phyloP scores from a whole-genome alignment of 2,329 filamentous ascomycete species.

The Spiromastix sp. region DNA sequence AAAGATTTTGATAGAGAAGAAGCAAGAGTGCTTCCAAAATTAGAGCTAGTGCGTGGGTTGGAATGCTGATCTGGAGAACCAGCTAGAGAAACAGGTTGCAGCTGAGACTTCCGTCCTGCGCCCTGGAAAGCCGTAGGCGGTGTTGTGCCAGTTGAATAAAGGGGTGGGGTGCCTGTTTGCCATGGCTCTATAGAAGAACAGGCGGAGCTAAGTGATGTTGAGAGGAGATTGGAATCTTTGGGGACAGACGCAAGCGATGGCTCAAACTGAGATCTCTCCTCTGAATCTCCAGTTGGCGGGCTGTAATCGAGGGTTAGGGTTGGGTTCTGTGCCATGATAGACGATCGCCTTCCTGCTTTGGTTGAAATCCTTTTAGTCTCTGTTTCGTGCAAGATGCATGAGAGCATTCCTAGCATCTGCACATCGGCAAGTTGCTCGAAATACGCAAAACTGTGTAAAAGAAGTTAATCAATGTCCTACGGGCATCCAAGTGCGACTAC shows the following conservation, averaged over 20 bases:
- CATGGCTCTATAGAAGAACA: conserved; percentile 42
- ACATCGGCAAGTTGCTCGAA: conserved; percentile 52
- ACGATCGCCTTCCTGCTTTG: conserved; percentile 14
- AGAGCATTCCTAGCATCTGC: conserved; percentile 57
- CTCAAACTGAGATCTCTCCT: conserved; percentile 32
- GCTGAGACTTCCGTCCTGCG: conserved; percentile 32
- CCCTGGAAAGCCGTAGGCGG: conserved; percentile 36
- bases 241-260: conserved; percentile 20
- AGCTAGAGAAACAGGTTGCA: conserved; percentile 28
- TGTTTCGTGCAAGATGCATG: conserved; percentile 47
- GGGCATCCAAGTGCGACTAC: conserved; percentile 1
- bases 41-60: conserved; percentile 28
- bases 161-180: conserved; percentile 39
- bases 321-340: conserved; percentile 33
- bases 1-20: conserved; percentile 37
- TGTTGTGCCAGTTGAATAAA: conserved; percentile 43
- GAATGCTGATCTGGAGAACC: conserved; percentile 33
- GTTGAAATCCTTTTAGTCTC: conserved; percentile 26
- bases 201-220: conserved; percentile 35
- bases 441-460: conserved; percentile 37
- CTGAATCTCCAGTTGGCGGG: conserved; percentile 30
- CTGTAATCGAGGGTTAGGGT: conserved; percentile 40
- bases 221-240: conserved; percentile 21
- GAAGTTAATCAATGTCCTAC: conserved; percentile 1
- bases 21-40: conserved; percentile 31